Conservation (phyloP, 805 yeast genomes). For the baker's yeast (Saccharomyces cerevisiae) region DNA sequence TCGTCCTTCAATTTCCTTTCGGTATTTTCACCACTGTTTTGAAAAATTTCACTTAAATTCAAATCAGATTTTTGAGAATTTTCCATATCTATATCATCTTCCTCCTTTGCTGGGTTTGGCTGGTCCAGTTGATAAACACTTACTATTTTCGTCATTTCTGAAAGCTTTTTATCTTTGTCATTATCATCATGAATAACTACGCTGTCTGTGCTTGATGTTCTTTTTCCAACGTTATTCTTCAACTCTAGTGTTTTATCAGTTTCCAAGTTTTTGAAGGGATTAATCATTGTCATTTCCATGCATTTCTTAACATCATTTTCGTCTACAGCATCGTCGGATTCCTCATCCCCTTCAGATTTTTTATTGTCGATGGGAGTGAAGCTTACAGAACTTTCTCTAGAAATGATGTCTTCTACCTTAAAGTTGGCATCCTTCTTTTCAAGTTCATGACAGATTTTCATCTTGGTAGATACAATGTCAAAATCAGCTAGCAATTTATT, state of each 20-base stretch:
- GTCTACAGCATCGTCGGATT: conserved; percentile 7
- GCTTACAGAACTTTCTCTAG: neutral
- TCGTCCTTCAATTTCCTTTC: conserved; percentile 2
- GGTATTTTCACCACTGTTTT: conserved; percentile 2
- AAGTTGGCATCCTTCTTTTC: conserved; percentile 17
- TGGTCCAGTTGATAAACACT: conserved; percentile 23
- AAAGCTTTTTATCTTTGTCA: conserved; percentile 12
- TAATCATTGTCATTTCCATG: conserved; percentile 31
- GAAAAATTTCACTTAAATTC: conserved; percentile 25
- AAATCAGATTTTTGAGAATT: conserved; percentile 4
- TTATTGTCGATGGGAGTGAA: neutral
- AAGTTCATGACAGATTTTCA: conserved; percentile 24
- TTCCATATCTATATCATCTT: conserved; percentile 4
- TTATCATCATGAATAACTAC: conserved; percentile 16
- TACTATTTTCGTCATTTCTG: conserved; percentile 29
- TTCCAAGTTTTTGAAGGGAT: conserved; percentile 16
- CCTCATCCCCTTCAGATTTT: neutral
- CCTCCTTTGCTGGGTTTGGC: conserved; percentile 7
- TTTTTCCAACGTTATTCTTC: neutral
- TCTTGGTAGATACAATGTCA: conserved; percentile 18
- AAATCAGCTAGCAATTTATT: conserved; percentile 8
- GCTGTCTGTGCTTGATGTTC: conserved; percentile 16
- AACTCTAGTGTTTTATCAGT: neutral
- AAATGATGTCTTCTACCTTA: conserved; percentile 4
- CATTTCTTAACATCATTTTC: conserved; percentile 18